Base-by-base conservation (phyloP, 768 basidiomycete species). In the Termitomyces sp. region DNA sequence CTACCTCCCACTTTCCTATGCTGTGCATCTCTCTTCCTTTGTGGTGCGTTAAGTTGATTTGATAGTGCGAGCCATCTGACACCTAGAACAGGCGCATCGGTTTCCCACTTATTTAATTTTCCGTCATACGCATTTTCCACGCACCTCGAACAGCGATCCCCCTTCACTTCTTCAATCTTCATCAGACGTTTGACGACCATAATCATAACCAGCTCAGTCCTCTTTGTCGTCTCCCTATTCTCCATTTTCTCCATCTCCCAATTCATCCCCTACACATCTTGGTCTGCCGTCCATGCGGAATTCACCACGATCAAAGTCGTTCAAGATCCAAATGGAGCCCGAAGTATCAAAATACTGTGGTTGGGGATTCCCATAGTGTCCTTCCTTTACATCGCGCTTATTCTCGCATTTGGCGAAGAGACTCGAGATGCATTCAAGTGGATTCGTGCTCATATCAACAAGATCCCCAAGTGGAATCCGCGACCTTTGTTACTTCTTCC, bases 131-230 rank as follows among this genome's bases (percentile, higher is more conserved):
- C 58, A 14, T 74, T 76, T 58, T 65, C 66, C 4, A 48, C 49
- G 12, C 70, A 79, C 62, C 55, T 79, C 16, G 76, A 79, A 61
- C 64, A 77, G 1, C 74, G 75, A 16, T 73, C 73, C 0, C 69
- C 73, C 10, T 71, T 80, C 46, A 76, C 73, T 10, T 72, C 75
- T 8, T 75, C 76, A 7, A 68, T 75, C 10, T 90, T 88, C 66
- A 63, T 83, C 34, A 82, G 87, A 20, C 79, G 85, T 8, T 72
- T 87, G 55, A 68, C 77, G 2, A 74, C 82, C 26, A 76, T 78
- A 9, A 64, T 78, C 22, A 60, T 75, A 20, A 79, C 81, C 53
- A 73, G 81, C 20, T 51, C 69, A 1, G 63, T 76, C 16, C 73
- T 78, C n/a, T 63, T 78, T n/a, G 60, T 79, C 0, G 59, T 80